Base-by-base conservation (phyloP, 2,329 filamentous ascomycete genomes). In the Lachnellula cervina region DNA sequence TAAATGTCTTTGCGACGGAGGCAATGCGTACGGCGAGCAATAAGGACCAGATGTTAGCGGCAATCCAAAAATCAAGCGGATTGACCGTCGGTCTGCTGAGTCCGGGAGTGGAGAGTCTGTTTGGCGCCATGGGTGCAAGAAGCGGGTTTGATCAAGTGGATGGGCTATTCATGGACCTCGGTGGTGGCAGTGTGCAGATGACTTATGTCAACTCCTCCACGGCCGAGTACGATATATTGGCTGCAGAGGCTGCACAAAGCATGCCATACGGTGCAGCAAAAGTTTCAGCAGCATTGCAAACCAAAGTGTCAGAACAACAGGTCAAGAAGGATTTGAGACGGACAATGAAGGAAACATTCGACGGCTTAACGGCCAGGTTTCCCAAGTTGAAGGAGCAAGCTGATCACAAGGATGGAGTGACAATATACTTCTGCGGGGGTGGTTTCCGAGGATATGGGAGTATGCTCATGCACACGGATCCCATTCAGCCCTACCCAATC, bases 371-470 rank as follows among this genome's bases (percentile, higher is more conserved):
- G 59, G 63, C 66, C 43, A 70, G 66, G 40, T 84, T 83, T 58
- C 73, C 79, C 3, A 64, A 66, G 1, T 82, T 92, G 0, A 67
- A 72, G 13, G 72, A 77, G 16, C 70, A 84, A 5, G 58, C 62
- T 25, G 54, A 59, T 21, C 58, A 58, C 7, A 45, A 59, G 9
- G 76, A 75, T 1, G 80, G 80, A 4, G 77, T 91, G 55, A 83
- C 87, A 35, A 76, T 96, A 8, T 96, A 92, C 69, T 83, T 97
- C 55, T 96, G 89, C 59, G 92, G 92, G 44, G 92, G 92, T 23
- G 92, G 92, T 0, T 96, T 96, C 68, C 79, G 92, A 37, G 92
- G 92, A 16, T 96, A 95, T 77, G 92, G 91, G 6, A 95, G 90
- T 71, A 84, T 96, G 67, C 78, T 96, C 51, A 92, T 96, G 87